Percentiles rank a stretch among this genome's conserved stretches.
phyloP scores from a whole-genome alignment of 768 basidiomycete species.

The Heimioporus sp. region DNA sequence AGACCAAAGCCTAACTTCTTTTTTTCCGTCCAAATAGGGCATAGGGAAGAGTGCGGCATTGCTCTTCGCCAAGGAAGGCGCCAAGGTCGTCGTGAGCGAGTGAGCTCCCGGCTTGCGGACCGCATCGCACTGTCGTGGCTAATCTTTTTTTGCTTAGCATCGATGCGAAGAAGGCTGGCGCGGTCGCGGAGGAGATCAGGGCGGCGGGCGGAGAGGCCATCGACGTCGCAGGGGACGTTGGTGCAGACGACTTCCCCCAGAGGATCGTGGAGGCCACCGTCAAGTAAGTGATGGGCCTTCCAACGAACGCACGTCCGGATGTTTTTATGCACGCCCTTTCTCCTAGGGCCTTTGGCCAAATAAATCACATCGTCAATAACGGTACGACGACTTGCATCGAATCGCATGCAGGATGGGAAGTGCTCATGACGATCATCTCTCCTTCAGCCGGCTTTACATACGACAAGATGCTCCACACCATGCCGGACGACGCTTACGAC shows the following conservation, averaged over 20 bases:
- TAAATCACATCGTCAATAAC: slow-evolving; percentile 87
- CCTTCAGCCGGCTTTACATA: slow-evolving; percentile 68
- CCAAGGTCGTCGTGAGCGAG: slow-evolving; percentile 86
- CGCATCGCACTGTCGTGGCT: background rate
- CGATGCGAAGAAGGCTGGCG: slow-evolving; percentile 64
- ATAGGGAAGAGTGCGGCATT: slow-evolving; percentile 76
- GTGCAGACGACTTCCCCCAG: slow-evolving; percentile 80
- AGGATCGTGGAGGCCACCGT: slow-evolving; percentile 74
- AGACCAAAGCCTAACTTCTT: too few relatives aligned
- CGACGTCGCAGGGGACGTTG: slow-evolving; percentile 75
- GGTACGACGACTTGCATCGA: slow-evolving; percentile 36
- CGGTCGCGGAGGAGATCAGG: slow-evolving; percentile 73
- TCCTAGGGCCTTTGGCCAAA: slow-evolving; percentile 71
- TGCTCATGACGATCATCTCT: slow-evolving; percentile 1
- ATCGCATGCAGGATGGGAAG: too few relatives aligned
- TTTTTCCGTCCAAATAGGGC: slow-evolving; percentile 43
- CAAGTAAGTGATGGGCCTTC: slow-evolving; percentile 53
- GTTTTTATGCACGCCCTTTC: background rate
- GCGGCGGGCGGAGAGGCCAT: slow-evolving; percentile 70
- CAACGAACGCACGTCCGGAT: background rate
- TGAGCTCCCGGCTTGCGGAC: slow-evolving; percentile 29
- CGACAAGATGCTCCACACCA: slow-evolving; percentile 88
- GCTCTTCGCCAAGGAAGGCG: slow-evolving; percentile 81
- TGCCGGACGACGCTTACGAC: slow-evolving; percentile 78
- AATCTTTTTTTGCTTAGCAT: slow-evolving; percentile 45